Evolutionary conservation across 2,329 filamentous ascomycete genomes (phyloP), one percentile per base, ranked within the genome.

Genomic region (Pseudopithomyces maydicus): DNA sequence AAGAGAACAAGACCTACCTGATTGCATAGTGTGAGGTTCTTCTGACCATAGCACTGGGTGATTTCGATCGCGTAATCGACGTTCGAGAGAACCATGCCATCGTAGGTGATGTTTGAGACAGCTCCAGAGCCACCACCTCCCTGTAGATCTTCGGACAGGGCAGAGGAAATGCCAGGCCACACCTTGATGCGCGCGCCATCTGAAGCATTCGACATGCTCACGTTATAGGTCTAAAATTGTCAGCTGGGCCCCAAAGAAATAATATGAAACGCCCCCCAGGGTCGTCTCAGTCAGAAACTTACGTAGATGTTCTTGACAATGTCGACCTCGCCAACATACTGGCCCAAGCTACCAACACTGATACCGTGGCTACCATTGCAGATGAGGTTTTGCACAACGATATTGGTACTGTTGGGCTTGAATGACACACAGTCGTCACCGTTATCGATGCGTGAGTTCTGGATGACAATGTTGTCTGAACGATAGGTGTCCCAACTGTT

Each of bases 311-410:
- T 86, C 72, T 89, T 81, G 1, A 90, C 87, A 44, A 90, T 86
- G 60, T 91, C 88, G 15, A 83, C 82, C 60, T 86, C 82, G 20
- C 80, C 82, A 15, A 77, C 67, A 67, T 91, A 90, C 72, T 91
- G 88, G 20, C 88, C 88, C 0, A 91, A 77, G 0, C 86, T 89
- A 7, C 89, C 89, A n/a, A 90, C 87, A 10, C 84, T 87, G 62
- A 91, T 90, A 38, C 89, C 89, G 66, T 91, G 88, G 2, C 86
- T 89, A 33, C 88, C 87, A 65, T 88, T 88, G 75, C 88, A 91
- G 57, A 79, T 76, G 3, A 91, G 76, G 59, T 87, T 86, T 69
- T 90, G 87, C 5, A 90, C 83, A 3, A 90, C 72, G 7, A 90
- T 84, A 61, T 89, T 82, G 42, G 87, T 90, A 64, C 83, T 87